Conservation (phyloP, 257 asterid genomes). For the Perilla frutescens region DNA sequence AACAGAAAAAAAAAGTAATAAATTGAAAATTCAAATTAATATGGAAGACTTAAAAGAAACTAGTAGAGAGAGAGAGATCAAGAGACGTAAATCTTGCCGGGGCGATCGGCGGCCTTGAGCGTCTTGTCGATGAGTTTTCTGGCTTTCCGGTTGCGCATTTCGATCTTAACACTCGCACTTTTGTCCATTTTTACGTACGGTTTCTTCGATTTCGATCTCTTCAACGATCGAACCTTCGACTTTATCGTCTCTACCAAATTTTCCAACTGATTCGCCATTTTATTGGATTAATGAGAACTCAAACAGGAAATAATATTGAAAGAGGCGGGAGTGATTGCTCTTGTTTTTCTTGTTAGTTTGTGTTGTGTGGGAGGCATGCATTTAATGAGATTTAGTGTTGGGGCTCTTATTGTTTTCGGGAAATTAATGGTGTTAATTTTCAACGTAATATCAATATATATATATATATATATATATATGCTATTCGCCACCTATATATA, state of each 20-base stretch:
- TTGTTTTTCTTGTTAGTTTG: not conserved
- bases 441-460: too few relatives aligned
- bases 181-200: slow-evolving; percentile 85
- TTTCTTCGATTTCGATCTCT: slow-evolving; percentile 72
- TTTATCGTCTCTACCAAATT: slow-evolving; percentile 68
- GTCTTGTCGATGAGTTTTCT: slow-evolving; percentile 74
- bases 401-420: slow-evolving; percentile 20
- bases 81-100: slow-evolving; percentile 51
- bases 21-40: not conserved
- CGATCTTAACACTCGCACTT: slow-evolving; percentile 76
- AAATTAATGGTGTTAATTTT: not conserved
- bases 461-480: too few relatives aligned
- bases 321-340: not conserved
- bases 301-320: too few relatives aligned
- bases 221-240: slow-evolving; percentile 74
- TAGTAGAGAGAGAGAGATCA: not conserved
- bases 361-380: not conserved
- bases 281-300: too few relatives aligned
- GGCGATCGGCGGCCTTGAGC: slow-evolving; percentile 77
- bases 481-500: too few relatives aligned
- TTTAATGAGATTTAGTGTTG: slow-evolving; percentile 9
- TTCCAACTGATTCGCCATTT: slow-evolving; percentile 77
- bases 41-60: not conserved
- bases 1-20: not conserved
- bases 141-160: slow-evolving; percentile 85